Conservation (phyloP, 225 moss, liverwort and hornwort species). For the Asterella californica region DNA sequence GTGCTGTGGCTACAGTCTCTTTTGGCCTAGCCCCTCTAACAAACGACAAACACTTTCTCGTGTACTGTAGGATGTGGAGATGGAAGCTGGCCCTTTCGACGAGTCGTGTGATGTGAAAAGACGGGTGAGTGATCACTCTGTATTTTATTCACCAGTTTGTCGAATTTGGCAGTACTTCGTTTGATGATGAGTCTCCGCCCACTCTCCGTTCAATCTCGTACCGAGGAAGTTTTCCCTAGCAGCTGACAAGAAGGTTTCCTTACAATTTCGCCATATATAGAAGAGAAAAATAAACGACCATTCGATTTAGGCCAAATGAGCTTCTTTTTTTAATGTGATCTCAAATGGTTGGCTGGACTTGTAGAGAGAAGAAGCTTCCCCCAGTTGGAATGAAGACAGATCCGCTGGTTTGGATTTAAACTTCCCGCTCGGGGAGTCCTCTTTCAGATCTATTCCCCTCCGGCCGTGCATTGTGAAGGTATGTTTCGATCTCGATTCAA, state of each 20-base stretch:
- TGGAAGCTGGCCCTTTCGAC: slow-evolving; percentile 5
- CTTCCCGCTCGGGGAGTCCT: slow-evolving; percentile 54
- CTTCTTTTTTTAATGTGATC: not conserved
- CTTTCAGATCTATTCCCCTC: slow-evolving; percentile 45
- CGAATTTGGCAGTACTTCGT: no score
- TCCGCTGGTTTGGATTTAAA: slow-evolving; percentile 56
- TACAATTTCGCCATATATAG: not conserved
- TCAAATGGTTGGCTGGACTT: not conserved
- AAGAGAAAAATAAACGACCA: not conserved
- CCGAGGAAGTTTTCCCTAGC: not conserved
- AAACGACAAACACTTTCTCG: not conserved
- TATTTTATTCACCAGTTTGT: no score
- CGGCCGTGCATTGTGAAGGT: slow-evolving; percentile 96
- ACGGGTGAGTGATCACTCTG: slow-evolving; percentile 16
- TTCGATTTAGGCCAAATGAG: not conserved
- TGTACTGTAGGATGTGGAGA: slow-evolving; percentile 30
- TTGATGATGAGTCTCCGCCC: no score
- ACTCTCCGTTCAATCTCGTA: no score
- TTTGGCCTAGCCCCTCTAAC: not conserved
- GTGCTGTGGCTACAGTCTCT: not conserved
- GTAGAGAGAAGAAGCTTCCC: slow-evolving; percentile 7
- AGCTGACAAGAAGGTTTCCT: not conserved
- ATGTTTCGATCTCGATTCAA: slow-evolving; percentile 3
- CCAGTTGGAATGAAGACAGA: slow-evolving; percentile 23
- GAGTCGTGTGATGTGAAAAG: slow-evolving; percentile 29